phyloP scores from a whole-genome alignment of 2,329 filamentous ascomycete genomes.

The Aspergillus ustus region DNA sequence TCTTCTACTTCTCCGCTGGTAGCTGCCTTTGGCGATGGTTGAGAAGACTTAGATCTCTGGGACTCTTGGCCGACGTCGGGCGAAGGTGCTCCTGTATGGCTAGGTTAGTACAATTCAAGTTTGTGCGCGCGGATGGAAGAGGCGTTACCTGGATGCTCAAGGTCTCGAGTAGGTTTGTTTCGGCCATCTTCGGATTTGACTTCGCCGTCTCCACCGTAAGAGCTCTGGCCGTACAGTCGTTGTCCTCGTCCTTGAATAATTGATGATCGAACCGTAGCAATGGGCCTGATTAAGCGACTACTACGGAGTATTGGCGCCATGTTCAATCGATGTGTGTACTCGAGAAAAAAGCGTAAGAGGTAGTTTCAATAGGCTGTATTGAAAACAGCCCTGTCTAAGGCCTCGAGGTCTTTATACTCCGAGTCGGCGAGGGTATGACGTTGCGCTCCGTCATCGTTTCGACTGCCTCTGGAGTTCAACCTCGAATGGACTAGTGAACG shows the following conservation, averaged over 20 bases:
- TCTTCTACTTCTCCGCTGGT: constrained; percentile 1
- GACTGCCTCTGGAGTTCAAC: not conserved
- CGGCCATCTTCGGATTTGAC: constrained; percentile 9
- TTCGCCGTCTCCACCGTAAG: constrained; percentile 25
- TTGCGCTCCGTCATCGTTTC: constrained; percentile 5
- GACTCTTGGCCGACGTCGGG: constrained; percentile 24
- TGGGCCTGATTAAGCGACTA: constrained; percentile 5
- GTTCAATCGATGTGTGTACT: not conserved
- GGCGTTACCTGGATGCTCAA: constrained; percentile 30
- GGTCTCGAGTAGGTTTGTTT: constrained; percentile 24
- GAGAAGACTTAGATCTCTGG: not conserved
- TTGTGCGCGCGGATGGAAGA: not conserved
- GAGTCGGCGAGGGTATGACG: constrained; percentile 6
- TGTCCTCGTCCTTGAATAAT: not conserved
- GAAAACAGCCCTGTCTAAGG: not conserved
- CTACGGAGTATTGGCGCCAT: constrained; percentile 5
- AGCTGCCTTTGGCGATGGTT: not conserved
- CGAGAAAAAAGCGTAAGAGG: no score
- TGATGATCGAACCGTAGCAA: constrained; percentile 1
- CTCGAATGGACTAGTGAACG: not conserved
- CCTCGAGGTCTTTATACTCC: not conserved
- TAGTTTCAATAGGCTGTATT: no score
- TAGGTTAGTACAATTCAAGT: not conserved
- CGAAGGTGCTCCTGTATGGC: constrained; percentile 26
- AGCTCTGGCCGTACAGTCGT: constrained; percentile 26